Conservation (phyloP, 805 yeast species). For the Saturnispora bothae region DNA sequence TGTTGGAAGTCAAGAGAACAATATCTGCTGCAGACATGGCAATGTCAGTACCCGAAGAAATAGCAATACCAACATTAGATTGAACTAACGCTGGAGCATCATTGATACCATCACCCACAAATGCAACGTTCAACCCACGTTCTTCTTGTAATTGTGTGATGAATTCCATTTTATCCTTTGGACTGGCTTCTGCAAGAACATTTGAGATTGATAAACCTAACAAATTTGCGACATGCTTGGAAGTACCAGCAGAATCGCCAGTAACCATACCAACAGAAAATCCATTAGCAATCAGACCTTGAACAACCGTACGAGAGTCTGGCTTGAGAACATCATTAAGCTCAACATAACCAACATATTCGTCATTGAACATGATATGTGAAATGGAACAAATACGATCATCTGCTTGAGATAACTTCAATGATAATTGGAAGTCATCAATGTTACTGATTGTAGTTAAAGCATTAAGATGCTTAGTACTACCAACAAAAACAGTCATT, state of each 20-base stretch:
- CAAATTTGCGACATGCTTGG: slow-evolving; percentile 50
- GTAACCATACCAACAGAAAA: slow-evolving; percentile 75
- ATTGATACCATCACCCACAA: slow-evolving; percentile 96
- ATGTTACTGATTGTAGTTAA: slow-evolving; percentile 13
- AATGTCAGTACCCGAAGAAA: slow-evolving; percentile 88
- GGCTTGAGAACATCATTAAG: slow-evolving; percentile 58
- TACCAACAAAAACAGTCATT: slow-evolving; percentile 43
- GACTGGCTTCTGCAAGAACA: slow-evolving; percentile 68
- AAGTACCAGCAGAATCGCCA: slow-evolving; percentile 67
- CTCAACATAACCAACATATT: slow-evolving; percentile 54
- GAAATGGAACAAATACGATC: slow-evolving; percentile 18
- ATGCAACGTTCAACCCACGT: slow-evolving; percentile 46
- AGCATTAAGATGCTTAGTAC: slow-evolving; percentile 30
- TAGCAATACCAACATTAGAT: slow-evolving; percentile 83
- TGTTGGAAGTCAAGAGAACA: slow-evolving; percentile 42
- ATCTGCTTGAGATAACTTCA: slow-evolving; percentile 8
- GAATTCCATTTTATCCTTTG: slow-evolving; percentile 63
- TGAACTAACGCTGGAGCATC: slow-evolving; percentile 94
- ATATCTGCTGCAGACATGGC: slow-evolving; percentile 97
- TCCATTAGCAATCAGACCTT: slow-evolving; percentile 40
- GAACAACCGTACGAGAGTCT: slow-evolving; percentile 53
- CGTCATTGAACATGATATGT: slow-evolving; percentile 43
- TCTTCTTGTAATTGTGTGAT: slow-evolving; percentile 43
- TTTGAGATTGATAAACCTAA: slow-evolving; percentile 57
- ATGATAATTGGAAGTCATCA: slow-evolving; percentile 13